These are phyloP conservation scores for Diplocarpon mali DNA, from an alignment of 2,329 filamentous ascomycete genomes.

Conservation along the genomic window DNA sequence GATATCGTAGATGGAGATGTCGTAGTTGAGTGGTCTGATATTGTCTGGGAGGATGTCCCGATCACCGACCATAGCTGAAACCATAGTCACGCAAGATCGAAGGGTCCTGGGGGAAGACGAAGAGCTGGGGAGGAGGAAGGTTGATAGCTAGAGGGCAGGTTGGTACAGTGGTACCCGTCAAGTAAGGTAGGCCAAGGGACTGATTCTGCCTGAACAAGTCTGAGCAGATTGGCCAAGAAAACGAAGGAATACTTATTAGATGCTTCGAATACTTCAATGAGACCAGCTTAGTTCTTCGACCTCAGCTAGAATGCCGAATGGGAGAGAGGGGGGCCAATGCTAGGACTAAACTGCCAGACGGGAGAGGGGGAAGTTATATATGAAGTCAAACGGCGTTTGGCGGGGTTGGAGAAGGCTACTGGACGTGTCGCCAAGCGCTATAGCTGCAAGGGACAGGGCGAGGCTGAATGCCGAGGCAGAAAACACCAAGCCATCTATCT, in stretches of 20 bases:
- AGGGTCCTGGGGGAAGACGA: neutral
- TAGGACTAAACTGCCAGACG: too few relatives aligned
- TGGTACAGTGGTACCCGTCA: neutral
- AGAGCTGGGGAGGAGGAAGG: neutral
- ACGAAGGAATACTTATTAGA: conserved; percentile 1
- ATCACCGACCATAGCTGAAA: conserved; percentile 38
- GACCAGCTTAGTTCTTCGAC: neutral
- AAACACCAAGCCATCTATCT: too few relatives aligned
- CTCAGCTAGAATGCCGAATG: too few relatives aligned
- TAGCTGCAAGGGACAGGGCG: too few relatives aligned
- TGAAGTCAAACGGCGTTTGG: too few relatives aligned
- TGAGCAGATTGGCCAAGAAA: neutral
- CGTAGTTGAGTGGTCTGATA: conserved; percentile 79
- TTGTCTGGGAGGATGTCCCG: conserved; percentile 50
- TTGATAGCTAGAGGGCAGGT: neutral
- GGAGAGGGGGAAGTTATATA: too few relatives aligned
- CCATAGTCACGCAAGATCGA: conserved; percentile 14
- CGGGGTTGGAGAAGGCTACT: too few relatives aligned
- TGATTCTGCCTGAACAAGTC: too few relatives aligned
- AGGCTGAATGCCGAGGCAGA: too few relatives aligned
- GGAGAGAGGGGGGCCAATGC: too few relatives aligned
- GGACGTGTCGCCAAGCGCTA: too few relatives aligned
- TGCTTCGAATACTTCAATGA: conserved; percentile 2
- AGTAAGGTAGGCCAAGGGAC: neutral
- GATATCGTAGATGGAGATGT: conserved; percentile 69